A percentile compares a stretch with the other conserved stretches of the same genome.
Conservation (phyloP, 1,284 basidiomycete genomes). For the Tilletia caries region DNA sequence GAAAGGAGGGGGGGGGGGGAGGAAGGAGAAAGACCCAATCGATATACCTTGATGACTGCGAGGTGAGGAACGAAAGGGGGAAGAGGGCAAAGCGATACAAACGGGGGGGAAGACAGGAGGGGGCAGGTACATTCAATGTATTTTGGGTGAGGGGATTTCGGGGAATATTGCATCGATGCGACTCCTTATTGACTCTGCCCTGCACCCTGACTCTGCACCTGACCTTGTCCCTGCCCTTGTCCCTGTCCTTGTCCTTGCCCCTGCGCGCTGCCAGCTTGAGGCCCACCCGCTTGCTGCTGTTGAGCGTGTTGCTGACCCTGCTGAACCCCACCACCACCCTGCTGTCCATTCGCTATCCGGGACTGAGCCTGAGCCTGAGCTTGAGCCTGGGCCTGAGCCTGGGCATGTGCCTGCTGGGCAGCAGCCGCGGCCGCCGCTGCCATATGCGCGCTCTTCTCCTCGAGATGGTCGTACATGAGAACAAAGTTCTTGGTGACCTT, state of each 20-base stretch:
- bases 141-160: too few relatives aligned
- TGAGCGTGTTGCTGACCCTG: neutral
- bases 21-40: too few relatives aligned
- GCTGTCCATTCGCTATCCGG: slow-evolving; percentile 5
- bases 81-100: too few relatives aligned
- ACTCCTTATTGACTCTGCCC: neutral
- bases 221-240: neutral
- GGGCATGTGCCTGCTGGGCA: slow-evolving; percentile 12
- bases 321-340: neutral
- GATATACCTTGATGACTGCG: too few relatives aligned
- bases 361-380: slow-evolving; percentile 21
- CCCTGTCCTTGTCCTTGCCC: neutral
- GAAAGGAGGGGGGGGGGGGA: too few relatives aligned
- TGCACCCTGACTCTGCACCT: neutral
- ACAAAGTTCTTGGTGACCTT: slow-evolving; percentile 72
- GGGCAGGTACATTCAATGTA: too few relatives aligned
- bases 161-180: too few relatives aligned
- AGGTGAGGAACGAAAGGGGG: too few relatives aligned
- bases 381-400: slow-evolving; percentile 23
- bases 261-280: neutral
- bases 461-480: slow-evolving; percentile 77
- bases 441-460: slow-evolving; percentile 65
- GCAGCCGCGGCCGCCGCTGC: slow-evolving; percentile 10
- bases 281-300: neutral
- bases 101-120: too few relatives aligned